Evolutionary conservation across 441 rosid species (phyloP).

Genomic region (Adansonia gregorii): DNA sequence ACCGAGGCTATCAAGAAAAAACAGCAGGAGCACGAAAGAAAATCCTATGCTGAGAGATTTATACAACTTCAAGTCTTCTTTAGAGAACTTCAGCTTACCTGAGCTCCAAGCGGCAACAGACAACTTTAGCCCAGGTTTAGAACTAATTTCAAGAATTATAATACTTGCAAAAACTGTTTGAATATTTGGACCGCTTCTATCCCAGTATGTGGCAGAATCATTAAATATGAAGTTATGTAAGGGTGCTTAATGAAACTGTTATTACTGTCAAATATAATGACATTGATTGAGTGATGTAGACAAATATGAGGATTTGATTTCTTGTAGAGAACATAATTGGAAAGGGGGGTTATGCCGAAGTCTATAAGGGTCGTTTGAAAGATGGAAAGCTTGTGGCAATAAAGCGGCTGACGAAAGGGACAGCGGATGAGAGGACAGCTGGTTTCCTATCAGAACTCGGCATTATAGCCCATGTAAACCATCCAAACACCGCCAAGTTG

Average conservation of each 20-base stretch:
- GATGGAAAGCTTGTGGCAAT: slow-evolving; percentile 76
- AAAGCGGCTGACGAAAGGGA: slow-evolving; percentile 73
- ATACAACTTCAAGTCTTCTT: slow-evolving; percentile 60
- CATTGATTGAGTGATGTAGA: slow-evolving; percentile 19
- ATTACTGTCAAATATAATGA: background rate
- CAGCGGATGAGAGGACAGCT: slow-evolving; percentile 62
- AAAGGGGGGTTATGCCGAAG: slow-evolving; percentile 81
- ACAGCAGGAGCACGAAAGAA: slow-evolving; percentile 47
- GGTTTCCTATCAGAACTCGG: slow-evolving; percentile 84
- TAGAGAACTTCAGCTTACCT: slow-evolving; percentile 56
- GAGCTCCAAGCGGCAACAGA: slow-evolving; percentile 72
- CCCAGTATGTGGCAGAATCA: background rate
- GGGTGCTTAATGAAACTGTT: background rate
- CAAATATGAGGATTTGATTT: slow-evolving; percentile 22
- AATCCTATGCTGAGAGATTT: slow-evolving; percentile 51
- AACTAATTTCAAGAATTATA: background rate
- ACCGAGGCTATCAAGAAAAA: slow-evolving; percentile 41
- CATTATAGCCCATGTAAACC: slow-evolving; percentile 80
- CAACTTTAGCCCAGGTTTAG: slow-evolving; percentile 62
- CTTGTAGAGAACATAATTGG: slow-evolving; percentile 76
- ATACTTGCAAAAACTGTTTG: background rate
- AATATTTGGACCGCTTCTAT: background rate
- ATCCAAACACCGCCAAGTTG: slow-evolving; percentile 85
- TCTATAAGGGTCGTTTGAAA: slow-evolving; percentile 70
- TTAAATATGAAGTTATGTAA: slow-evolving; percentile 8